Percentiles rank a stretch among this genome's conserved stretches.
These are phyloP conservation scores for Fallopia convolvulus DNA, from an alignment of 148 eudicot species.

Conservation along the genomic window DNA sequence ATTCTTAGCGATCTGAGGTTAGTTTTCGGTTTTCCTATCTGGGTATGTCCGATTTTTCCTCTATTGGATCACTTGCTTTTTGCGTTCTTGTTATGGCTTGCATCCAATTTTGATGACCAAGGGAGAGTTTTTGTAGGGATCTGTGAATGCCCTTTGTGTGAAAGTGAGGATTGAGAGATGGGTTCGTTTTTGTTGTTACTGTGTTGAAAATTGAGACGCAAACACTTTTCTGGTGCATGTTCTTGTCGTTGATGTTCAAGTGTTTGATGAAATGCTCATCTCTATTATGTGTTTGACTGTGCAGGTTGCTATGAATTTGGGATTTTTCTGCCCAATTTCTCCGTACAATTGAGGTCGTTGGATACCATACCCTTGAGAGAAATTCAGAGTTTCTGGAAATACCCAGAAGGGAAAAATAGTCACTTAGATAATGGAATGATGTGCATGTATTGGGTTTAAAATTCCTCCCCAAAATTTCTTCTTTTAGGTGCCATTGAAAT, in stretches of 20 bases:
- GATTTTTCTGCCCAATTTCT: not conserved
- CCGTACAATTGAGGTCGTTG: not conserved
- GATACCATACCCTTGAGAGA: not conserved
- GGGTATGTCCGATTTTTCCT: not conserved
- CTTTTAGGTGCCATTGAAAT: not conserved
- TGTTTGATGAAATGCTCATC: conserved; percentile 1
- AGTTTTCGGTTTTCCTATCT: not conserved
- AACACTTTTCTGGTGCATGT: not conserved
- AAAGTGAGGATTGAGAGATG: not conserved
- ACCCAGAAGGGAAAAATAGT: not conserved
- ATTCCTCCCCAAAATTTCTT: not conserved
- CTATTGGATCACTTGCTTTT: not conserved
- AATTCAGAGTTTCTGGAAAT: not conserved
- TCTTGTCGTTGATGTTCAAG: not conserved
- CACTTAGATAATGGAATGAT: not conserved
- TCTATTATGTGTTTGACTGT: conserved; percentile 7
- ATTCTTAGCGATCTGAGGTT: not conserved
- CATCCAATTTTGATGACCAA: not conserved
- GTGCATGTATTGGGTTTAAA: not conserved
- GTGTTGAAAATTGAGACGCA: not conserved
- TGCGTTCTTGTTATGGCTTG: not conserved
- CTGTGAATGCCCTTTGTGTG: not conserved
- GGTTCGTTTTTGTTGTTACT: not conserved
- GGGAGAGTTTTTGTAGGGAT: not conserved
- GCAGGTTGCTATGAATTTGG: not conserved